Conservation (phyloP, 768 basidiomycete genomes). For the Chlorophyllum brunneum region DNA sequence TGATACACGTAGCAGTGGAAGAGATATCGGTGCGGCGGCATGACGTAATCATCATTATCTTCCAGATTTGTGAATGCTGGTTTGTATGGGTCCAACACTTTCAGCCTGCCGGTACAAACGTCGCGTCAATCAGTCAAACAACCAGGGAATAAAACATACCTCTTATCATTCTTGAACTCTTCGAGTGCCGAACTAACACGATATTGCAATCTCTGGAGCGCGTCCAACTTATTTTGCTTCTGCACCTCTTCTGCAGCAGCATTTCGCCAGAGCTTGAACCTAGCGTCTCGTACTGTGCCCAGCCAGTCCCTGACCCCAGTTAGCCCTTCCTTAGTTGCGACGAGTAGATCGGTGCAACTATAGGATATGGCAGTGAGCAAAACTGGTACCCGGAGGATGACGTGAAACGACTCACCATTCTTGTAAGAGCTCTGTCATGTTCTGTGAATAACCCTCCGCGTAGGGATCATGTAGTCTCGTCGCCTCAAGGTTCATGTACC, state of each 20-base stretch:
- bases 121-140: background rate
- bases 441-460: conserved; percentile 36
- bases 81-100: conserved; percentile 60
- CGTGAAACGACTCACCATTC: conserved; percentile 29
- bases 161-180: conserved; percentile 43
- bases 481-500: conserved; percentile 66
- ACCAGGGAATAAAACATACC: conserved; percentile 31
- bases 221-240: conserved; percentile 26
- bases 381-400: background rate
- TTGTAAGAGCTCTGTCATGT: conserved; percentile 40
- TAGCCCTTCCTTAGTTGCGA: conserved; percentile 34
- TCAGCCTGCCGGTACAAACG: conserved; percentile 27
- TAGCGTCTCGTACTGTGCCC: conserved; percentile 28
- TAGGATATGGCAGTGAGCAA: background rate
- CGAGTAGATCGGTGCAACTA: conserved; percentile 52
- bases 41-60: conserved; percentile 23
- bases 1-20: conserved; percentile 78
- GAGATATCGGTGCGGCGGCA: conserved; percentile 62
- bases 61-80: conserved; percentile 36
- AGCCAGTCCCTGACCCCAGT: conserved; percentile 49
- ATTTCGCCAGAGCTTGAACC: conserved; percentile 33
- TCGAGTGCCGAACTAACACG: conserved; percentile 38
- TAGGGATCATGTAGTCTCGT: conserved; percentile 47
- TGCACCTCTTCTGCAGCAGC: conserved; percentile 24
- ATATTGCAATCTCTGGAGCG: conserved; percentile 32